phyloP scores from a whole-genome alignment of 768 basidiomycete species.

The Holtermanniella nyarrowii region DNA sequence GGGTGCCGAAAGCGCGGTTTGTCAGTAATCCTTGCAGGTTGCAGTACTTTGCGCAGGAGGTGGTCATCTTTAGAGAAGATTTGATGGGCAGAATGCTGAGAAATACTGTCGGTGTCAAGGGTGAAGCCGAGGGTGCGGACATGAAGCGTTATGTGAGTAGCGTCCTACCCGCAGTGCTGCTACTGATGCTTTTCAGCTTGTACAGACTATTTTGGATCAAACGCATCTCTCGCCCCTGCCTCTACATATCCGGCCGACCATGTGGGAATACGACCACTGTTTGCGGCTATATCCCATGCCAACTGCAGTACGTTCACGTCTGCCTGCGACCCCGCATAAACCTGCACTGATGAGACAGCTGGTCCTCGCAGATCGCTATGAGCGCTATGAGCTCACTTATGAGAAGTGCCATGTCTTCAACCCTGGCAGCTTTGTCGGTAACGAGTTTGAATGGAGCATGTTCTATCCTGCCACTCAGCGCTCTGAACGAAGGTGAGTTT shows the following conservation, averaged over 20 bases:
- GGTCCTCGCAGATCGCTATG: constrained; percentile 90
- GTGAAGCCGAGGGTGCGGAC: constrained; percentile 57
- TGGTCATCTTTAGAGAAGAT: constrained; percentile 87
- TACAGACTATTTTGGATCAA: constrained; percentile 94
- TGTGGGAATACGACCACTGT: constrained; percentile 84
- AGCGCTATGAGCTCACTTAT: constrained; percentile 90
- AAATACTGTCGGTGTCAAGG: constrained; percentile 81
- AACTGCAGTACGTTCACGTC: constrained; percentile 52
- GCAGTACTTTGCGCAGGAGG: constrained; percentile 89
- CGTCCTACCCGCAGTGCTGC: not conserved
- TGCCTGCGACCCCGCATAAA: not conserved
- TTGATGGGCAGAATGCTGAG: constrained; percentile 86
- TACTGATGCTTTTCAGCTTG: constrained; percentile 51
- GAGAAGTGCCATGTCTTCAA: constrained; percentile 99
- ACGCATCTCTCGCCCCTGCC: constrained; percentile 85
- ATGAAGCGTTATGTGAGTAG: constrained; percentile 73
- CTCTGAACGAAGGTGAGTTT: constrained; percentile 47
- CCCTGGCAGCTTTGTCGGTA: constrained; percentile 81
- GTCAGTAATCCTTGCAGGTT: constrained; percentile 87
- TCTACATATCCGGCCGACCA: constrained; percentile 68
- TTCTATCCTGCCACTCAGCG: constrained; percentile 76
- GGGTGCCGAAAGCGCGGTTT: constrained; percentile 71
- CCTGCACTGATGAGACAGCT: constrained; percentile 48
- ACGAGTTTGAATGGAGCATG: constrained; percentile 73
- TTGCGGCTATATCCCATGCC: constrained; percentile 89